Base-by-base conservation (phyloP, 2,329 filamentous ascomycete species). In the Botrytis sinoallii region DNA sequence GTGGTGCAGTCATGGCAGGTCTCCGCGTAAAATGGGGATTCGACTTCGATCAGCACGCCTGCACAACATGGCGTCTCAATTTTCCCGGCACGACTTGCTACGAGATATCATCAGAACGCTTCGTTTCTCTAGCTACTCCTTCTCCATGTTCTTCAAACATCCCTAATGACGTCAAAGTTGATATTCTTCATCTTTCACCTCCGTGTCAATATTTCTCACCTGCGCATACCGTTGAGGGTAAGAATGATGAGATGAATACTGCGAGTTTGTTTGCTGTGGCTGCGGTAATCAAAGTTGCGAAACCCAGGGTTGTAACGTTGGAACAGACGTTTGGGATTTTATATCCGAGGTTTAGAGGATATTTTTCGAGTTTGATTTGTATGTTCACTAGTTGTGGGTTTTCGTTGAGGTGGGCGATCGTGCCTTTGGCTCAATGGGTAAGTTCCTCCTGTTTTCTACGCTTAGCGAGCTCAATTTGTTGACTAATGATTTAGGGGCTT, bases 141-240 rank as follows among this genome's bases (percentile, higher is more conserved):
- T 64, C 70, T 0, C 48, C 70, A 7, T n/a, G 32, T 6, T 60
- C 57, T 25, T 46, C 67, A 8, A 4, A 38, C 42, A 20, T 65
- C 2, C 57, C 68, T n/a, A 55, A 69, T 22, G 79, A 81, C 3
- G 76, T 85, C 14, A 83, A 84, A 6, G 87, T 91, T 0, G 93
- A 96, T 77, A 83, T 95, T 2, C 82, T 93, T 0, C 93, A 97
- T 76, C 82, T 94, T 0, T 94, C 91, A 0, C 93, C 92, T 0
- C 93, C 93, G 0, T 97, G 94, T 73, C 92, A 95, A 77, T 89
- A 87, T 3, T 95, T 91, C 80, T 95, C 92, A 0, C 88, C 89
- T 0, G 91, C 90, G 0, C 91, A 97, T 74, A 95, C 92, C 0
- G 80, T 85, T 0, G 77, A 82, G 0, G 87, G 88, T 0, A 83